Evolutionary conservation across 2,329 filamentous ascomycete species (phyloP).

Genomic region (Fusarium sp.): DNA sequence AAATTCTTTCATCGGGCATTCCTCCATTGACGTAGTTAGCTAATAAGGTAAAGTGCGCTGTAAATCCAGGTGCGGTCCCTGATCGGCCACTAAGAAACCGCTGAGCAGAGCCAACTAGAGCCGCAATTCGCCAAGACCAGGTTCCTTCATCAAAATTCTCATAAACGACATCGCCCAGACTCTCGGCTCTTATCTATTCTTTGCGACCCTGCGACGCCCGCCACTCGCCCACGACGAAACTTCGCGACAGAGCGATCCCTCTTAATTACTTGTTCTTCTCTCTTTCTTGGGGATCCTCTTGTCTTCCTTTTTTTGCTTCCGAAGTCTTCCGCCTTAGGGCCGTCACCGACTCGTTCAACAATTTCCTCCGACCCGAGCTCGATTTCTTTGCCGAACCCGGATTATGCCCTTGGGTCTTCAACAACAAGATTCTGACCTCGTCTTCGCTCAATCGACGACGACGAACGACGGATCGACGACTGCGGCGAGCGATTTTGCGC

Average conservation of each 20-base stretch:
- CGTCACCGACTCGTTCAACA: slow-evolving; percentile 16
- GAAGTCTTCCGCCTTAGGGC: slow-evolving; percentile 13
- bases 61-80: slow-evolving; percentile 5
- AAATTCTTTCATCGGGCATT: slow-evolving; percentile 21
- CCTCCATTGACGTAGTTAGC: background rate
- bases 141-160: slow-evolving; percentile 32
- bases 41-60: background rate
- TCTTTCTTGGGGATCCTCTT: slow-evolving; percentile 20
- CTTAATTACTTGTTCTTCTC: background rate
- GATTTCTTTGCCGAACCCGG: slow-evolving; percentile 7
- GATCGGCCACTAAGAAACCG: slow-evolving; percentile 20
- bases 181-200: slow-evolving; percentile 19
- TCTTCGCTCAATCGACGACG: slow-evolving; percentile 34
- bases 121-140: slow-evolving; percentile 26
- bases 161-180: slow-evolving; percentile 26
- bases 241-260: slow-evolving; percentile 16
- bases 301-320: slow-evolving; percentile 8
- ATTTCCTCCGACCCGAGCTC: slow-evolving; percentile 5
- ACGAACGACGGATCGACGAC: slow-evolving; percentile 27
- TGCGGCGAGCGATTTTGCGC: slow-evolving; percentile 35
- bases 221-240: background rate
- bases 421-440: slow-evolving; percentile 36
- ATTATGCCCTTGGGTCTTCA: slow-evolving; percentile 42
- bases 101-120: slow-evolving; percentile 24
- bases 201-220: slow-evolving; percentile 27